Evolutionary conservation across 2,329 filamentous ascomycete species (phyloP), one percentile per base, ranked within the genome.

Genomic region (Madurella mycetomatis): DNA sequence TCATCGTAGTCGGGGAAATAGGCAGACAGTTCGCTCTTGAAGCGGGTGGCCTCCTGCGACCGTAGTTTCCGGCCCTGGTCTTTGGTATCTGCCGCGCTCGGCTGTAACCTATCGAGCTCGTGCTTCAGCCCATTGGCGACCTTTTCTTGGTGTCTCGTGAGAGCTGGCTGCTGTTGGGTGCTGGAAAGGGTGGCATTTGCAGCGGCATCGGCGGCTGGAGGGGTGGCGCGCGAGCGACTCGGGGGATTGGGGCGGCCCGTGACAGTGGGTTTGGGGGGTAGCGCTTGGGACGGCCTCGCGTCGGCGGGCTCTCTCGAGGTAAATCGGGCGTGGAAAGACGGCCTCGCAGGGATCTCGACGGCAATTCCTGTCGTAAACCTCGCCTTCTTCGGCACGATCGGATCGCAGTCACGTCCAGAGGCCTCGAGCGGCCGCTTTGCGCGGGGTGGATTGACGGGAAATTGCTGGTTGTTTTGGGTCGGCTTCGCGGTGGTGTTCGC

Each of bases 1-100:
- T 95, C 90, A 71, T 96, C 92, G 71, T 96, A 97, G 66, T 95
- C 92, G 49, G 88, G 85, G 67, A 97, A 96, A 73, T 96, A 97
- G 46, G 84, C 82, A 39, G 91, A 86, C 57, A 97, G 79, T 67
- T 96, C 92, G 72, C 91, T 96, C 78, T 95, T 96, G 73, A 91
- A 86, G 63, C 90, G 81, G 49, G 86, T 86, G 11, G 87, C 88
- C 65, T 95, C 90, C 65, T 95, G 88, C 49, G 90, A 95, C 59
- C 92, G 83, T 68, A 96, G 76, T 67, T 90, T 92, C 65, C 81
- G 80, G 60, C 92, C 63, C 49, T 88, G 85, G 57, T 84, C 76
- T 62, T 74, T 73, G 37, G 71, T 71, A 61, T 78, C 75, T 41
- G 70, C 69, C 25, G 70, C 64, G 58, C 67, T 70, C 37, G 79